Percentiles rank a stretch among this genome's conserved stretches.
Evolutionary conservation across 108 stramenopile species (phyloP).

Genomic region (Nannochloropsis gaditana): DNA sequence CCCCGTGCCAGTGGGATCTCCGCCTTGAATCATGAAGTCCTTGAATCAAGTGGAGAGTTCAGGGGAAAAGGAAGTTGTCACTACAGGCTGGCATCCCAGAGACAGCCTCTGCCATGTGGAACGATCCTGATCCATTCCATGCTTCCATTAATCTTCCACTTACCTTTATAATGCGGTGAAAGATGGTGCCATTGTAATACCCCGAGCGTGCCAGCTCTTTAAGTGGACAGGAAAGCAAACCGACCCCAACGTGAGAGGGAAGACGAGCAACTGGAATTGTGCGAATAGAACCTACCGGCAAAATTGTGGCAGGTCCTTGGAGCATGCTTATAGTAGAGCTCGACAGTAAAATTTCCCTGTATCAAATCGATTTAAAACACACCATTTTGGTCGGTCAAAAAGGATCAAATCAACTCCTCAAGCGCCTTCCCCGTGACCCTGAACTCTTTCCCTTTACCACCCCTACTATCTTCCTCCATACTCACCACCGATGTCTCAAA

Average conservation of each 20-base stretch:
- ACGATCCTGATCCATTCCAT: neutral
- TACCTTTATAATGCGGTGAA: conserved; percentile 48
- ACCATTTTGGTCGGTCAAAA: neutral
- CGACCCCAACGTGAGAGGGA: neutral
- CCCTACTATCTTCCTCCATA: neutral
- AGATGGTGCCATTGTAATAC: conserved; percentile 44
- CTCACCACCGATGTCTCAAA: conserved; percentile 22
- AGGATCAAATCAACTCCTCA: neutral
- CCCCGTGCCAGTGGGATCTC: conserved; percentile 54
- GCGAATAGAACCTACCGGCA: neutral
- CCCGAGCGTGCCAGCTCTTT: conserved; percentile 26
- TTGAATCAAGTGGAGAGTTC: neutral
- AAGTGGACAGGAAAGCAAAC: neutral
- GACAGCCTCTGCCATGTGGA: neutral
- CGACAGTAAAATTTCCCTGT: conserved; percentile 33
- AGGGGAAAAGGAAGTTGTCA: neutral
- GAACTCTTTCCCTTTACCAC: neutral
- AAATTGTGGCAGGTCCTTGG: conserved; percentile 52
- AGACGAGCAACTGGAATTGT: neutral
- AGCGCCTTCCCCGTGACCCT: neutral
- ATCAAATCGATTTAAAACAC: neutral
- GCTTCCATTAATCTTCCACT: neutral
- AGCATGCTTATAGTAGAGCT: conserved; percentile 50
- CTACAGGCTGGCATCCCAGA: neutral
- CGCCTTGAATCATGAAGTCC: conserved; percentile 57